phyloP scores from a whole-genome alignment of 306 rosid species.

The Clitoria ternatea region DNA sequence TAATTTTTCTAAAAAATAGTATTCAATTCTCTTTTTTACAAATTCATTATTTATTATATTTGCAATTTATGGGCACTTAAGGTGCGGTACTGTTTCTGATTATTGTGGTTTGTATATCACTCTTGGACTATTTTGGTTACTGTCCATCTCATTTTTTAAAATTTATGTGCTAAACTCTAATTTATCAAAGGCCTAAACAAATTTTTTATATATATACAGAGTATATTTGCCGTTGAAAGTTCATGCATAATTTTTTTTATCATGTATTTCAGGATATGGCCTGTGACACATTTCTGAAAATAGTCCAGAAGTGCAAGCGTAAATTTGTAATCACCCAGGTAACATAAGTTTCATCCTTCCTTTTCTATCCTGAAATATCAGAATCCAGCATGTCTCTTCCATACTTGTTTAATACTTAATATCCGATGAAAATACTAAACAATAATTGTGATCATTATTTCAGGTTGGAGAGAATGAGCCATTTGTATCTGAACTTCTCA shows the following conservation, averaged over 20 bases:
- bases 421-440: not conserved
- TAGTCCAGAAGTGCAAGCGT: slow-evolving; percentile 90
- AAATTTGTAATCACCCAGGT: slow-evolving; percentile 94
- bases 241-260: not conserved
- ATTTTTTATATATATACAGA: not conserved
- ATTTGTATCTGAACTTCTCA: slow-evolving; percentile 84
- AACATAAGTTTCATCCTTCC: not conserved
- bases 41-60: too few relatives aligned
- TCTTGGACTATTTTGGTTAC: too few relatives aligned
- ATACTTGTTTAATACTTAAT: not conserved
- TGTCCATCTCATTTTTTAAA: too few relatives aligned
- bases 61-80: too few relatives aligned
- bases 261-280: slow-evolving; percentile 85
- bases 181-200: not conserved
- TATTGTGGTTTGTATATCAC: too few relatives aligned
- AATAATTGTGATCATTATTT: slow-evolving; percentile 19
- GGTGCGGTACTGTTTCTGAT: too few relatives aligned
- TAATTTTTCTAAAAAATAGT: too few relatives aligned
- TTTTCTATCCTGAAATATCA: not conserved
- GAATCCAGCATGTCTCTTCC: not conserved
- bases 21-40: too few relatives aligned
- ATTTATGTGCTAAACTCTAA: too few relatives aligned
- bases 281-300: slow-evolving; percentile 90
- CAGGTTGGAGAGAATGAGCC: slow-evolving; percentile 97
- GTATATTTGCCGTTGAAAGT: not conserved